Percentiles rank a stretch among this genome's conserved stretches.
Conservation (phyloP, 2,329 filamentous ascomycete genomes). For the Scedosporium dehoogii region DNA sequence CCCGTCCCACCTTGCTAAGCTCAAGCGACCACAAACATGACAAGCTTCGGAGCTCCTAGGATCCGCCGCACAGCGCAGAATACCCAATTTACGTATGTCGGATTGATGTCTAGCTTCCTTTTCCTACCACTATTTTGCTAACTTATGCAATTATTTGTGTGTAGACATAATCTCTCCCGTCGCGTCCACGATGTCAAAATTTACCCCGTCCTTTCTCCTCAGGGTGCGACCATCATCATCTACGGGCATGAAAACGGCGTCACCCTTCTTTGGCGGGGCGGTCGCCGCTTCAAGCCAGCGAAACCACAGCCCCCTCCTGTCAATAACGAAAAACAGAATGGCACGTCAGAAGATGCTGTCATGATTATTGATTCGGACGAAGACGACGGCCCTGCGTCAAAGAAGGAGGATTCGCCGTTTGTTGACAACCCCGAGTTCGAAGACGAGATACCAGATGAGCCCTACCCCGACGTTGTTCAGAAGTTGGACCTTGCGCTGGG, state of each 20-base stretch:
- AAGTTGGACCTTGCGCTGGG: constrained; percentile 52
- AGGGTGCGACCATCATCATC: constrained; percentile 52
- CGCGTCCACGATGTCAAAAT: constrained; percentile 50
- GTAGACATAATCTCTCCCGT: constrained; percentile 49
- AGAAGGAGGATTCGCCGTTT: constrained; percentile 15
- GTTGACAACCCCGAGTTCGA: constrained; percentile 51
- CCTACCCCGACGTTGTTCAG: constrained; percentile 47
- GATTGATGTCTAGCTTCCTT: neutral
- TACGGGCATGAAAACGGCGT: constrained; percentile 56
- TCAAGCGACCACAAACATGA: constrained; percentile 17
- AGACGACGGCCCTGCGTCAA: constrained; percentile 31
- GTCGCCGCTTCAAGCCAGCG: constrained; percentile 43
- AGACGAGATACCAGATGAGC: constrained; percentile 34
- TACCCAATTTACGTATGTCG: constrained; percentile 35
- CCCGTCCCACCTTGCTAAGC: neutral
- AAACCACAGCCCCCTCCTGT: constrained; percentile 21
- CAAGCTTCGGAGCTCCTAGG: constrained; percentile 23
- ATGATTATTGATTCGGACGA: constrained; percentile 58
- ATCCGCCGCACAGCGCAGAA: constrained; percentile 39
- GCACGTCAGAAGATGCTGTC: constrained; percentile 39
- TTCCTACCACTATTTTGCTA: neutral
- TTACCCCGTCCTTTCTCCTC: constrained; percentile 51
- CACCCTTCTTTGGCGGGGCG: constrained; percentile 53
- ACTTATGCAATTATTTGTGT: neutral
- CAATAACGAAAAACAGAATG: constrained; percentile 39